phyloP scores from a whole-genome alignment of 345 rosid species.

The Citrus australasica region DNA sequence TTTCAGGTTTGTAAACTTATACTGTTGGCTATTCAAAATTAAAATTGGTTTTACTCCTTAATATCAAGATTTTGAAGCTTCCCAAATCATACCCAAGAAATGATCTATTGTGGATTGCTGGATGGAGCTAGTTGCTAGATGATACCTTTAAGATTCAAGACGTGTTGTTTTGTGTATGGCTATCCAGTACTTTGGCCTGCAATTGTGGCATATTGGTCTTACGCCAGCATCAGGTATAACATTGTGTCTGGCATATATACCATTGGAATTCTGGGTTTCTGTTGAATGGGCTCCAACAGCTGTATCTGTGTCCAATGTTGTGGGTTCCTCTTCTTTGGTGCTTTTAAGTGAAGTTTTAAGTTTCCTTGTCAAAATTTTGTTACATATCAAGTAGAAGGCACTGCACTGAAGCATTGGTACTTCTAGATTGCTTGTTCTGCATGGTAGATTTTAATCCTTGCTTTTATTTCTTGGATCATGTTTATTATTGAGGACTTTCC shows the following conservation, averaged over 20 bases:
- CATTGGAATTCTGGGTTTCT: background rate
- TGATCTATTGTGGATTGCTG: too few species aligned
- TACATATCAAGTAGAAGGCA: background rate
- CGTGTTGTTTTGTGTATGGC: background rate
- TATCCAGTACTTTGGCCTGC: background rate
- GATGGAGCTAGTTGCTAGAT: background rate
- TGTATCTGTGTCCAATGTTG: background rate
- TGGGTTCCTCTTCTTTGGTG: background rate
- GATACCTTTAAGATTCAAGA: background rate
- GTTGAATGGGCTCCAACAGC: background rate
- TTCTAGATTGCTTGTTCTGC: background rate
- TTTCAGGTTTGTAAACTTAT: constrained; percentile 59
- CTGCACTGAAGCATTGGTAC: background rate
- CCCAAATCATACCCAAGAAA: background rate
- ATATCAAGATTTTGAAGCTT: constrained; percentile 16
- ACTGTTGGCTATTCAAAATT: background rate
- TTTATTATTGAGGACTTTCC: background rate
- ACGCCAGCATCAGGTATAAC: background rate
- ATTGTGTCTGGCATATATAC: background rate
- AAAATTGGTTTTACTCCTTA: background rate
- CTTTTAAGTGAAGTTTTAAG: background rate
- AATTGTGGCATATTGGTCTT: background rate
- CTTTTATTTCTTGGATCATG: background rate
- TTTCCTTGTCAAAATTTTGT: background rate
- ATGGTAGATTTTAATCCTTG: background rate